Evolutionary conservation across 2,329 filamentous ascomycete species (phyloP), one percentile per base, ranked within the genome.

Genomic region (Cordyceps farinosa): DNA sequence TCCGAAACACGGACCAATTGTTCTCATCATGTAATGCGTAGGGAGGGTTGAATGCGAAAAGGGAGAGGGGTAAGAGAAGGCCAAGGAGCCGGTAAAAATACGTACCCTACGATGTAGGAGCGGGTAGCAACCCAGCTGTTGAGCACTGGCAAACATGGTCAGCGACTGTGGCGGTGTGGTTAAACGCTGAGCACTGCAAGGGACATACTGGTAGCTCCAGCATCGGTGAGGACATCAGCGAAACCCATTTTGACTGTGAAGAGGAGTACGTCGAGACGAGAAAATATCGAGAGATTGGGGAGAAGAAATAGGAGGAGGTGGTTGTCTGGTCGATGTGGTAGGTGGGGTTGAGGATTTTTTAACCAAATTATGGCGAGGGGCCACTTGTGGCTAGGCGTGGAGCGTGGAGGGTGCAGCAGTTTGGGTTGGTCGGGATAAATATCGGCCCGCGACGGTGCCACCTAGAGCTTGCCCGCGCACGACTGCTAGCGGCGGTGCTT

Each of bases 1-100:
- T 94, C 90, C 86, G 91, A 87, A 94, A 95, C 90, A 94, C 90
- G 90, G 91, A 94, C 91, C 90, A 93, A 93, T 88, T 83, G 83
- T 84, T 90, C 84, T 93, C 90, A 92, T 93, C 90, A 77, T 69
- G 64, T 63, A 70, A 62, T 61, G 65, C 50, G 60, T 58, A 55
- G 17, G 65, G 52, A n/a, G 27, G 13, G 15, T 40, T 40, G 38
- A 17, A 40, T 55, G 40, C 42, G 22, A 56, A 60, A 9, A 27
- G 4, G 50, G 10, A 40, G 52, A 64, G 10, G 29, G 56, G 29
- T 47, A 53, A 30, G 3, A 22, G 45, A 55, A 34, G 29, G 47
- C 32, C 34, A 5, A 47, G 45, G 5, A 29, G 58, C 34, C 53
- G 61, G 22, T 11, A 53, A 27, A 40, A 51, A 50, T 62, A 87